Percentiles rank a stretch among this genome's conserved stretches.
Conservation (phyloP, 1,284 basidiomycete species). For the Pisolithus thermaeus region DNA sequence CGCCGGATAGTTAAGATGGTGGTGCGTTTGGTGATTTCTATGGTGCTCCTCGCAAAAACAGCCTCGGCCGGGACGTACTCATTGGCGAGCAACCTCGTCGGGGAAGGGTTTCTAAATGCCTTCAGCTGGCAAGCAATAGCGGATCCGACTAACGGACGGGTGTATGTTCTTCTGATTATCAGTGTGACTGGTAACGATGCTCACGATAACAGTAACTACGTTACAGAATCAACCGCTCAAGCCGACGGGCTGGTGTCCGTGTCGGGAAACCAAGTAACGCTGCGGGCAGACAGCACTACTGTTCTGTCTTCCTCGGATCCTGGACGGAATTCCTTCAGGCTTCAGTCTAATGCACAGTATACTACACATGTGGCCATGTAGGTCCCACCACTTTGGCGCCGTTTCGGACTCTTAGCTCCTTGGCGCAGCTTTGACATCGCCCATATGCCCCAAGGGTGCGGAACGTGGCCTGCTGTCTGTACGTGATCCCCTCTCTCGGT, state of each 20-base stretch:
- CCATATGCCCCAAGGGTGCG: constrained; percentile 36
- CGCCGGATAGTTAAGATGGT: not conserved
- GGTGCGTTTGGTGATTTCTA: not conserved
- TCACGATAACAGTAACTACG: constrained; percentile 40
- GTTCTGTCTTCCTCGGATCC: constrained; percentile 24
- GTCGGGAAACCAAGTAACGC: constrained; percentile 38
- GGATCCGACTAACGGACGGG: constrained; percentile 45
- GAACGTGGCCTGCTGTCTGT: constrained; percentile 36
- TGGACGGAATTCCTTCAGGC: constrained; percentile 33
- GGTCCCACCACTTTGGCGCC: not conserved
- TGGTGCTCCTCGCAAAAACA: not conserved
- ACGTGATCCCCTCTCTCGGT: constrained; percentile 1
- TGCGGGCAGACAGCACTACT: constrained; percentile 31
- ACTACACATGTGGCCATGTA: constrained; percentile 33
- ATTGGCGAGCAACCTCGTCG: constrained; percentile 33
- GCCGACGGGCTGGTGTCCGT: constrained; percentile 43
- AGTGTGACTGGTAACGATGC: not conserved
- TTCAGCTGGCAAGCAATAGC: constrained; percentile 39
- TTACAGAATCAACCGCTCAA: constrained; percentile 37
- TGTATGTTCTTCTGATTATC: constrained; percentile 26
- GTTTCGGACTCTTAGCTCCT: not conserved
- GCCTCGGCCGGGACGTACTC: constrained; percentile 29
- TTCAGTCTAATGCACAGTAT: constrained; percentile 28
- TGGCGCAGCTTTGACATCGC: constrained; percentile 28
- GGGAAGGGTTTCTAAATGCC: constrained; percentile 34